These are phyloP conservation scores for Parsonsia alboflavescens DNA, from an alignment of 257 asterid genomes.

Conservation along the genomic window DNA sequence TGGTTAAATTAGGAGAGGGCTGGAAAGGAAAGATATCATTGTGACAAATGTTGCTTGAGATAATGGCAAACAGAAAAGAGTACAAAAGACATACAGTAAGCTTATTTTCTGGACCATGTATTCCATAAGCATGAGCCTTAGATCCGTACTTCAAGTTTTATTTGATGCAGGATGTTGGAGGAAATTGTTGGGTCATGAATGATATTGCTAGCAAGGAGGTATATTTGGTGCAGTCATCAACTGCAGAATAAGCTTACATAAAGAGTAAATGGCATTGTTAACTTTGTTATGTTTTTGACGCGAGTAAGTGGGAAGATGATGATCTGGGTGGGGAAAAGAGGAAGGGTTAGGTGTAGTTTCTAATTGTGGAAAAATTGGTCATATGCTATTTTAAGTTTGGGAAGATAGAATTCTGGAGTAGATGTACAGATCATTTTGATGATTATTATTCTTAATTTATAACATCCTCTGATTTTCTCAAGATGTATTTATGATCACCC, in stretches of 20 bases:
- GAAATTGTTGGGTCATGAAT: background rate
- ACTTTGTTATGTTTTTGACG: background rate
- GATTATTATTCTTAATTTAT: background rate
- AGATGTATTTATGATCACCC: background rate
- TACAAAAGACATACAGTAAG: background rate
- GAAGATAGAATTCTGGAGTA: background rate
- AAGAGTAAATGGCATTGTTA: background rate
- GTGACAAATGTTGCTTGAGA: background rate
- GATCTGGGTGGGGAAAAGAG: too few relatives aligned
- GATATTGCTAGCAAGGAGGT: background rate
- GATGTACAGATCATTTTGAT: background rate
- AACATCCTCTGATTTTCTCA: background rate
- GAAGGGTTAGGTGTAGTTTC: too few relatives aligned
- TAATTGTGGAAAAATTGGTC: background rate
- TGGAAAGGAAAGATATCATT: background rate
- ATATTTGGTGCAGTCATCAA: background rate
- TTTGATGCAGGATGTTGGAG: background rate
- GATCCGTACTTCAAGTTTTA: background rate
- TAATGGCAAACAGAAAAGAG: background rate
- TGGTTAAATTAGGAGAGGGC: background rate
- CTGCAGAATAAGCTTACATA: background rate
- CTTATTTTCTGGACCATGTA: background rate
- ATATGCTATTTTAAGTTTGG: background rate
- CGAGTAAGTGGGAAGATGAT: too few relatives aligned
- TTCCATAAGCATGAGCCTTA: background rate